phyloP scores from a whole-genome alignment of 306 rosid genomes.

The Vachellia pachyceras region DNA sequence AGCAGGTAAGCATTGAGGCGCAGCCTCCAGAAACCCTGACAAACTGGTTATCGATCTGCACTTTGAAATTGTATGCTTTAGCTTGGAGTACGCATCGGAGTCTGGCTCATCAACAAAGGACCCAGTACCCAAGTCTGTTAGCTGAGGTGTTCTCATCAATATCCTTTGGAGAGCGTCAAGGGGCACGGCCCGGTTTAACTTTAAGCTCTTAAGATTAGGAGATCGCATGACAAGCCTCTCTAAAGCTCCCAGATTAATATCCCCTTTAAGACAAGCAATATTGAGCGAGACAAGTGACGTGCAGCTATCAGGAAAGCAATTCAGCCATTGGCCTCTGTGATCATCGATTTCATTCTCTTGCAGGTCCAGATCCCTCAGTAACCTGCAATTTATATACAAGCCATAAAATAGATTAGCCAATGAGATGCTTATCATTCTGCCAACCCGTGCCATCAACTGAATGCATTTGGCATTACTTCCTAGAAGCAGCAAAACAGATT shows the following conservation, averaged over 20 bases:
- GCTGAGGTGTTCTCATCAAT: constrained; percentile 70
- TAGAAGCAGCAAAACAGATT: background rate
- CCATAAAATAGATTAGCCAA: background rate
- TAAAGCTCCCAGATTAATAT: constrained; percentile 65
- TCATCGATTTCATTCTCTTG: constrained; percentile 96
- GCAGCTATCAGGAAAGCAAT: constrained; percentile 82
- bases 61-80: constrained; percentile 53
- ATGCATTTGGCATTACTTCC: background rate
- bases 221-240: constrained; percentile 92
- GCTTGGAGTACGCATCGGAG: constrained; percentile 53
- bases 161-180: constrained; percentile 63
- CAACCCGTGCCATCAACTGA: background rate
- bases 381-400: constrained; percentile 45
- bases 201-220: constrained; percentile 80
- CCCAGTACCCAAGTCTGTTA: constrained; percentile 83
- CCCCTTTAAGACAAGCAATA: constrained; percentile 94
- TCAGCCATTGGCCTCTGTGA: constrained; percentile 84
- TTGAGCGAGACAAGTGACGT: constrained; percentile 86
- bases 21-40: constrained; percentile 86
- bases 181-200: constrained; percentile 78
- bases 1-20: constrained; percentile 67
- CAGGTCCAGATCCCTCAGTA: constrained; percentile 87
- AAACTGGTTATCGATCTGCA: constrained; percentile 78
- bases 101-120: constrained; percentile 61
- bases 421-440: background rate